A percentile compares a stretch with the other conserved stretches of the same genome.
phyloP scores from a whole-genome alignment of 2,329 filamentous ascomycete species.

The Colletotrichum sp. region DNA sequence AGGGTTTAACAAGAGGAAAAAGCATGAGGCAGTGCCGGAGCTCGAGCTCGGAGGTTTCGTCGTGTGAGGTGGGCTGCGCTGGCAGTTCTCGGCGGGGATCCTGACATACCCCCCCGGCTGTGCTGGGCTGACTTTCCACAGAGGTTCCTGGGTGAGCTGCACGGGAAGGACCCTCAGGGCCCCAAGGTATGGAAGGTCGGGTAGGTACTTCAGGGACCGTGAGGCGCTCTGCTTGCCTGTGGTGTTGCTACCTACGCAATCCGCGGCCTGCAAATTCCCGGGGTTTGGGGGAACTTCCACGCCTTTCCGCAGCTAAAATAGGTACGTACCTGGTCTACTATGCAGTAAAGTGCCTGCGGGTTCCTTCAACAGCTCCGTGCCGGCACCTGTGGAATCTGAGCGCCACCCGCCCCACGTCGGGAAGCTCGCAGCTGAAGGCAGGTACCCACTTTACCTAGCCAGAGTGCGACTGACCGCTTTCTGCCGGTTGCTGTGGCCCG shows the following conservation, averaged over 20 bases:
- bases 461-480: conserved; percentile 4
- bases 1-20: background rate
- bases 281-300: background rate
- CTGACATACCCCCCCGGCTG: conserved; percentile 15
- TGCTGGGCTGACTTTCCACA: background rate
- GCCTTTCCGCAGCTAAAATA: background rate
- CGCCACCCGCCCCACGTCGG: conserved; percentile 3
- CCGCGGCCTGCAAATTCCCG: background rate
- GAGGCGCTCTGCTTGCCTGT: background rate
- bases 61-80: conserved; percentile 14
- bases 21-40: conserved; percentile 13
- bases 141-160: background rate
- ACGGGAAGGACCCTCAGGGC: background rate
- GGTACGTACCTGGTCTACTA: background rate
- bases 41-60: conserved; percentile 16
- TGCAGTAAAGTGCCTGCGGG: background rate
- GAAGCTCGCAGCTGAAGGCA: background rate
- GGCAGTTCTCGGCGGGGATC: conserved; percentile 14
- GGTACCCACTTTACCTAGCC: background rate
- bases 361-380: background rate
- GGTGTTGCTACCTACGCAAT: background rate
- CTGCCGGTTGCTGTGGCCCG: conserved; percentile 15
- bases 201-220: background rate
- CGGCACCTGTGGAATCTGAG: background rate
- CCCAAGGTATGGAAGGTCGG: background rate